Evolutionary conservation across 257 asterid species (phyloP).

Genomic region (Ballota nigra): DNA sequence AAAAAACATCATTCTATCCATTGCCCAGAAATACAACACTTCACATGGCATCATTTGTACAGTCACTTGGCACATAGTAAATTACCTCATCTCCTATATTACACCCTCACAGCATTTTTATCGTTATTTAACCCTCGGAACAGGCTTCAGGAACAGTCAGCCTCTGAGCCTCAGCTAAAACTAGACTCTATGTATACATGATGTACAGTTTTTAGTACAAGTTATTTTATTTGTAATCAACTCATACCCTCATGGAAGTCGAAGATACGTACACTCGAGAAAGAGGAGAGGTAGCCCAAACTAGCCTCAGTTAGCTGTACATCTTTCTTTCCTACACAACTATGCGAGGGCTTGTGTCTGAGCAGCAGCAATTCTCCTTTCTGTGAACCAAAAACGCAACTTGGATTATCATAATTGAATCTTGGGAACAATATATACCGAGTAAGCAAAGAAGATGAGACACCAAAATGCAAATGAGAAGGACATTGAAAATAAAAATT

Average conservation of each 20-base stretch:
- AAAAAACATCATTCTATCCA: conserved; percentile 21
- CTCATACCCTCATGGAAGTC: conserved; percentile 20
- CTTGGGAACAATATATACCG: not conserved
- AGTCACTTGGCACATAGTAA: conserved; percentile 23
- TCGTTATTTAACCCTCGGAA: conserved; percentile 17
- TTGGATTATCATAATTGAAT: not conserved
- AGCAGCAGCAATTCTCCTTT: conserved; percentile 61
- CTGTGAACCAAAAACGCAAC: conserved; percentile 26
- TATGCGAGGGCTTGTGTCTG: conserved; percentile 35
- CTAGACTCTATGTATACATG: conserved; percentile 38
- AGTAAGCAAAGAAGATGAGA: not conserved
- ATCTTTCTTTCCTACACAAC: conserved; percentile 36
- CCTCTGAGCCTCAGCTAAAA: conserved; percentile 35
- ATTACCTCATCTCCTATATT: conserved; percentile 30
- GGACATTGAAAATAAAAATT: not conserved
- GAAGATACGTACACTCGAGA: conserved; percentile 23
- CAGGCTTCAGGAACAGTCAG: conserved; percentile 22
- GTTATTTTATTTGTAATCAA: conserved; percentile 36
- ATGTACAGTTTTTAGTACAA: conserved; percentile 44
- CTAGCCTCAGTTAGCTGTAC: conserved; percentile 83
- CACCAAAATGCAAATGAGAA: not conserved
- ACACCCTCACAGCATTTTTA: conserved; percentile 38
- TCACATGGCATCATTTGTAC: conserved; percentile 32
- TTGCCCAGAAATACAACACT: conserved; percentile 27
- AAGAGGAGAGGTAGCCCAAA: conserved; percentile 57